Conservation (phyloP, 306 rosid species). For the Albizia julibrissin region DNA sequence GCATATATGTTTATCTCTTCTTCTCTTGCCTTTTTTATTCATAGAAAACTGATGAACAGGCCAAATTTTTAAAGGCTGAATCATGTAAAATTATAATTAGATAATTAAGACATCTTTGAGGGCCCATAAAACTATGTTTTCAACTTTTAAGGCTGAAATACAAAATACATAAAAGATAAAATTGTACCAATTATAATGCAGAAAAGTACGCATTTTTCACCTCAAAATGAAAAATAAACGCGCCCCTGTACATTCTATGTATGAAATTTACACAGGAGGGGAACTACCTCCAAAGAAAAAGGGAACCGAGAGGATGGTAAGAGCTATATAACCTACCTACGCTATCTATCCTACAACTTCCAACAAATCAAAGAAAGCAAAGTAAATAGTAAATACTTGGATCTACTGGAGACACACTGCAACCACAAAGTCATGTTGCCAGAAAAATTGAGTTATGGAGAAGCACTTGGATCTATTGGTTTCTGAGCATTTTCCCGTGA, state of each 20-base stretch:
- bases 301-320: conserved; percentile 24
- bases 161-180: background rate
- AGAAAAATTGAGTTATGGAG: conserved; percentile 39
- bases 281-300: conserved; percentile 26
- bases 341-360: conserved; percentile 45
- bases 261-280: conserved; percentile 48
- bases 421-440: conserved; percentile 22
- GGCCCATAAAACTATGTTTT: background rate
- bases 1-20: background rate
- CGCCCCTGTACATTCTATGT: conserved; percentile 47
- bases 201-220: conserved; percentile 36
- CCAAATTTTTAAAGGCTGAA: background rate
- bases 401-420: background rate
- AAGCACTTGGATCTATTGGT: conserved; percentile 28
- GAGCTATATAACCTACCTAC: conserved; percentile 39
- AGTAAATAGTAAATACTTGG: background rate
- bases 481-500: conserved; percentile 28
- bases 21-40: background rate
- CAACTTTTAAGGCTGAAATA: background rate
- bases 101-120: background rate
- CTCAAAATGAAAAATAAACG: conserved; percentile 27
- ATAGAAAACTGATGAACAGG: background rate
- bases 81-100: background rate
- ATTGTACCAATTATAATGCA: too few relatives aligned
- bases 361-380: conserved; percentile 34